phyloP scores from a whole-genome alignment of 2,329 filamentous ascomycete species.

The Akanthomyces lecanii region DNA sequence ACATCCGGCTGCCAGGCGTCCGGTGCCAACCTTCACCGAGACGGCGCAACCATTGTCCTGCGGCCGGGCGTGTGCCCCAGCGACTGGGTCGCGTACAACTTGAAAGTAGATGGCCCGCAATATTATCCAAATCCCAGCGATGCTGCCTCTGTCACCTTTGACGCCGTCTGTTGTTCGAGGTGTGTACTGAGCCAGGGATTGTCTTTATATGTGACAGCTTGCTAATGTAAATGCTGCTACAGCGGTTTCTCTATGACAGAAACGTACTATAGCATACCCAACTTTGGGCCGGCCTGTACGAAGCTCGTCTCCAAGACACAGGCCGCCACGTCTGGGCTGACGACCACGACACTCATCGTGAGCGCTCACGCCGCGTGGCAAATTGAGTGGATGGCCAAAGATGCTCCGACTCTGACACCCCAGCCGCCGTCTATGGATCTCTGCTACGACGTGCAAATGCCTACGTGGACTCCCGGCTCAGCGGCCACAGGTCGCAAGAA shows the following conservation, averaged over 20 bases:
- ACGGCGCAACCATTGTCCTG: constrained; percentile 1
- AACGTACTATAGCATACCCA: neutral
- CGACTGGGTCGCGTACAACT: constrained; percentile 4
- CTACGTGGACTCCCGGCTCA: constrained; percentile 9
- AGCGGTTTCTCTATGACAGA: neutral
- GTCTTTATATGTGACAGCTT: neutral
- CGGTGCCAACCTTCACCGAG: constrained; percentile 1
- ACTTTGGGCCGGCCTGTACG: constrained; percentile 6
- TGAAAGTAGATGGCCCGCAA: constrained; percentile 1
- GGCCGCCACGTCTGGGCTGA: neutral
- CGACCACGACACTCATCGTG: neutral
- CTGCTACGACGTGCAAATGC: constrained; percentile 5
- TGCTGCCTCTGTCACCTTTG: neutral
- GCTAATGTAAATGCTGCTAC: neutral
- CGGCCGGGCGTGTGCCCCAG: constrained; percentile 9
- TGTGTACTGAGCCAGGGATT: neutral
- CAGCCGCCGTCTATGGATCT: constrained; percentile 1
- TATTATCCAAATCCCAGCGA: constrained; percentile 7
- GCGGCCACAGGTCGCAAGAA: neutral
- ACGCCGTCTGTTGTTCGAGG: constrained; percentile 5
- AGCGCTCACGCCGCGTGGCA: constrained; percentile 9
- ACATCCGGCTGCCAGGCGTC: neutral
- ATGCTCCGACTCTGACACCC: neutral
- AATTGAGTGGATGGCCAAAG: constrained; percentile 1
- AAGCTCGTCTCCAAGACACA: constrained; percentile 5